Evolutionary conservation across 495 filamentous ascomycete species (phyloP).

Genomic region (Schizothecium vesticola): DNA sequence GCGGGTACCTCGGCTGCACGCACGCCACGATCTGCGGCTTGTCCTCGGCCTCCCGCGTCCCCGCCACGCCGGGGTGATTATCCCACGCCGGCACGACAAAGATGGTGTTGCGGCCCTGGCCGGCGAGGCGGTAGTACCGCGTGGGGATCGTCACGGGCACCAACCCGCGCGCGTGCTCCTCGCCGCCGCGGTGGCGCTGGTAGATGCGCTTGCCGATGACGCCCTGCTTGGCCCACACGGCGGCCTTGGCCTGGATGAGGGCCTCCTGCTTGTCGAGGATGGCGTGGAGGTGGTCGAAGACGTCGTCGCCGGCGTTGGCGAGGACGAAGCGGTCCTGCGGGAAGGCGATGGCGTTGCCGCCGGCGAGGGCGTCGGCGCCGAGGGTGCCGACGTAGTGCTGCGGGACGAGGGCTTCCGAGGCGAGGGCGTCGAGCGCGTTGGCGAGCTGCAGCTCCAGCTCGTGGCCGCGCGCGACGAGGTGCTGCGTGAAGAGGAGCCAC

Average conservation of each 20-base stretch:
- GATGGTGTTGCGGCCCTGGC: slow-evolving; percentile 34
- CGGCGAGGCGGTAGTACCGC: slow-evolving; percentile 43
- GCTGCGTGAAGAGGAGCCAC: slow-evolving; percentile 43
- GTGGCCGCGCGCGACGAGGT: slow-evolving; percentile 43
- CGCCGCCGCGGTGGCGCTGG: slow-evolving; percentile 13
- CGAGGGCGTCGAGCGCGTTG: slow-evolving; percentile 42
- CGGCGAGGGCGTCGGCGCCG: slow-evolving; percentile 35
- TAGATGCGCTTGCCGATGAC: slow-evolving; percentile 31
- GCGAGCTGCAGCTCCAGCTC: slow-evolving; percentile 46
- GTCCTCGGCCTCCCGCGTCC: slow-evolving; percentile 37
- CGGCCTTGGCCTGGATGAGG: slow-evolving; percentile 23
- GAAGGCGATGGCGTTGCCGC: slow-evolving; percentile 34
- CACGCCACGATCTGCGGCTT: slow-evolving; percentile 42
- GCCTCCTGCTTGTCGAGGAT: slow-evolving; percentile 44
- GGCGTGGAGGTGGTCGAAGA: slow-evolving; percentile 37
- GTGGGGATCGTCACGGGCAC: slow-evolving; percentile 39
- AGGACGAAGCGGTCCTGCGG: slow-evolving; percentile 51
- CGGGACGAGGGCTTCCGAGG: slow-evolving; percentile 45
- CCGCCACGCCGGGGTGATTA: slow-evolving; percentile 36
- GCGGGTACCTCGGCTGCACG: slow-evolving; percentile 32
- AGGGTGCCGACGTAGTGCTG: slow-evolving; percentile 29
- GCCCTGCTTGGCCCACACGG: slow-evolving; percentile 18
- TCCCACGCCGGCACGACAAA: slow-evolving; percentile 48
- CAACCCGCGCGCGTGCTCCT: slow-evolving; percentile 33
- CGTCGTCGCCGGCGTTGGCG: slow-evolving; percentile 46